These are phyloP conservation scores for Hypoxylon crocopeplum DNA, from an alignment of 495 filamentous ascomycete species.

Conservation along the genomic window DNA sequence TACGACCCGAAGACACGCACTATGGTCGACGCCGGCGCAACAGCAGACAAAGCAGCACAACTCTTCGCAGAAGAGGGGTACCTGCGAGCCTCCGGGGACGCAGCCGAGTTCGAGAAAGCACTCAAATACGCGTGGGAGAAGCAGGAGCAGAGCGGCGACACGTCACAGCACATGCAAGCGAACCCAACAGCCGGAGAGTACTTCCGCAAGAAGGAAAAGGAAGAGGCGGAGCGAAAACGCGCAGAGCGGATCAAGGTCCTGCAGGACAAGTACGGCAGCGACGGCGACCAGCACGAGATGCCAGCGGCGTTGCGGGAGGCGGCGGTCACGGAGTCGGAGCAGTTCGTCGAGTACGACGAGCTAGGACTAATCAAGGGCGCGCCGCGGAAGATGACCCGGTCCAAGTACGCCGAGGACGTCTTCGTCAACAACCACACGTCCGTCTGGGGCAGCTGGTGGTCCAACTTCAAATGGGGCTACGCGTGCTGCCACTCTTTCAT, in stretches of 20 bases:
- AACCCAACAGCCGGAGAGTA: slow-evolving; percentile 94
- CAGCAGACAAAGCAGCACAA: slow-evolving; percentile 80
- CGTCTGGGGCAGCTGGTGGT: slow-evolving; percentile 98
- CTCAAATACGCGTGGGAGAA: slow-evolving; percentile 94
- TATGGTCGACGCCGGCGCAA: slow-evolving; percentile 89
- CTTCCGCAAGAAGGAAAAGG: slow-evolving; percentile 75
- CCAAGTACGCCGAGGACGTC: slow-evolving; percentile 90
- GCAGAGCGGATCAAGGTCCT: slow-evolving; percentile 73
- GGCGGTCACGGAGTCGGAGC: slow-evolving; percentile 74
- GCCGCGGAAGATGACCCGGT: slow-evolving; percentile 75
- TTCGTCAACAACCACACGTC: slow-evolving; percentile 88
- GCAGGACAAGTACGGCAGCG: slow-evolving; percentile 81
- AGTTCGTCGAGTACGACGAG: slow-evolving; percentile 96
- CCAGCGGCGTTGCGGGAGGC: slow-evolving; percentile 39
- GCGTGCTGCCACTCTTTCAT: slow-evolving; percentile 90
- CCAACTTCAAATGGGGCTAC: slow-evolving; percentile 95
- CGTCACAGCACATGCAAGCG: slow-evolving; percentile 86
- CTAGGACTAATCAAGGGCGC: slow-evolving; percentile 86
- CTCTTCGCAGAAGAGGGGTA: slow-evolving; percentile 95
- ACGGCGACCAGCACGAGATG: slow-evolving; percentile 67
- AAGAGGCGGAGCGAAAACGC: slow-evolving; percentile 72
- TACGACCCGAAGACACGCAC: slow-evolving; percentile 97
- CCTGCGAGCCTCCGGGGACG: slow-evolving; percentile 88
- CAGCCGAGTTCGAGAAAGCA: slow-evolving; percentile 90
- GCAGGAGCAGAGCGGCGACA: slow-evolving; percentile 78